phyloP scores from a whole-genome alignment of 1,139 yeast genomes.

The Ogataea hybrid region DNA sequence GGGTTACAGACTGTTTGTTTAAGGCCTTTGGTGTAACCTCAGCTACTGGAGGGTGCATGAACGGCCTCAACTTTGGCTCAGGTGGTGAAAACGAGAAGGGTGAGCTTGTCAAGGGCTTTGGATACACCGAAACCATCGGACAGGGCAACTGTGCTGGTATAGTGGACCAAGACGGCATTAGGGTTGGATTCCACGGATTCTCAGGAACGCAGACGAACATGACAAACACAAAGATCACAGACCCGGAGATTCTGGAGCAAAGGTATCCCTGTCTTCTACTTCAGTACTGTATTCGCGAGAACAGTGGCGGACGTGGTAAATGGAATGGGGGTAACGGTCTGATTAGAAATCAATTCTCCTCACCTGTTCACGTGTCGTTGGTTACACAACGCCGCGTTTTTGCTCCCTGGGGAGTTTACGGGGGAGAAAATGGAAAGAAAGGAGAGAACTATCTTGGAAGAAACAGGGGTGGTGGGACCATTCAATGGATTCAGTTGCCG shows the following conservation, averaged over 20 bases:
- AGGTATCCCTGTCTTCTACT: slow-evolving; percentile 38
- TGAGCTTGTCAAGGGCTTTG: slow-evolving; percentile 37
- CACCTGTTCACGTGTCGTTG: slow-evolving; percentile 30
- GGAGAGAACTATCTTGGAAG: slow-evolving; percentile 28
- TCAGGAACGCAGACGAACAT: slow-evolving; percentile 41
- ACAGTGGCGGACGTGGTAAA: slow-evolving; percentile 39
- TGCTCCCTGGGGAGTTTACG: slow-evolving; percentile 29
- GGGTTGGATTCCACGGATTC: slow-evolving; percentile 36
- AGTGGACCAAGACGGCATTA: slow-evolving; percentile 18
- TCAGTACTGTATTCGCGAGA: slow-evolving; percentile 35
- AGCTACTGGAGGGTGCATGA: slow-evolving; percentile 40
- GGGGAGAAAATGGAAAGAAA: slow-evolving; percentile 13
- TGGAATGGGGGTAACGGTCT: slow-evolving; percentile 40
- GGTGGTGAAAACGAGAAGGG: slow-evolving; percentile 37
- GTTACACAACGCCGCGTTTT: slow-evolving; percentile 33
- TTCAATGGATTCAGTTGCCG: slow-evolving; percentile 32
- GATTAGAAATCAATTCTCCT: slow-evolving; percentile 35
- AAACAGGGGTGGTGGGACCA: slow-evolving; percentile 16
- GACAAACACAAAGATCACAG: slow-evolving; percentile 44
- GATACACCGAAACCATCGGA: slow-evolving; percentile 42
- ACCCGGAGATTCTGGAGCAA: slow-evolving; percentile 40
- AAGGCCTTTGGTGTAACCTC: slow-evolving; percentile 39
- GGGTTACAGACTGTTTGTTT: slow-evolving; percentile 37
- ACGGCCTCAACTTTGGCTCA: slow-evolving; percentile 39
- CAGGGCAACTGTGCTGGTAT: slow-evolving; percentile 30